These are phyloP conservation scores for Melampsora occidentalis DNA, from an alignment of 1,284 basidiomycete species.

Conservation along the genomic window DNA sequence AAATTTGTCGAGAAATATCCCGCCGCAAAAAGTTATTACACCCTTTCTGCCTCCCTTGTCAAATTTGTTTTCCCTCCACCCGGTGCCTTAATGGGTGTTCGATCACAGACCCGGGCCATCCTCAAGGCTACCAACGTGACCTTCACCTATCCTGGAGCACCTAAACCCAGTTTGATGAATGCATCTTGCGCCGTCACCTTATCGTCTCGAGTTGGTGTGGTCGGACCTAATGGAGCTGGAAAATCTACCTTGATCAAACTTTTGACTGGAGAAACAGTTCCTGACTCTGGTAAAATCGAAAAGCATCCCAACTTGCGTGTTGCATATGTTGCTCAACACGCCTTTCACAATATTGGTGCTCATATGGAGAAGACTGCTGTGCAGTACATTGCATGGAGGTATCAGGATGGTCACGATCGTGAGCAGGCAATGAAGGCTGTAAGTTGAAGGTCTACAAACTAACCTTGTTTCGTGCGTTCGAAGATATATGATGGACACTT, in stretches of 20 bases:
- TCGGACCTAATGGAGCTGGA: constrained; percentile 89
- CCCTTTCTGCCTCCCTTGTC: constrained; percentile 87
- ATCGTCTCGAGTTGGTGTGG: constrained; percentile 70
- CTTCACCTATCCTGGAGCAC: constrained; percentile 87
- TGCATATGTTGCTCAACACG: constrained; percentile 97
- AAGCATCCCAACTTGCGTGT: constrained; percentile 94
- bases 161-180: constrained; percentile 76
- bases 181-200: constrained; percentile 89
- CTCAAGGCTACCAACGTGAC: constrained; percentile 89
- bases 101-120: constrained; percentile 93
- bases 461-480: background rate
- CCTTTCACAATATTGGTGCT: constrained; percentile 83
- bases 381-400: constrained; percentile 97
- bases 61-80: constrained; percentile 96
- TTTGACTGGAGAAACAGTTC: constrained; percentile 88
- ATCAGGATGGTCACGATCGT: constrained; percentile 98
- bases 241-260: constrained; percentile 98
- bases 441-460: constrained; percentile 9
- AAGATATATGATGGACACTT: background rate
- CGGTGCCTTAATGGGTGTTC: constrained; percentile 93
- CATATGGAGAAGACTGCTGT: constrained; percentile 94
- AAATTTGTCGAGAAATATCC: constrained; percentile 87
- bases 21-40: constrained; percentile 95
- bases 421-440: constrained; percentile 82
- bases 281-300: constrained; percentile 88